phyloP scores from a whole-genome alignment of 108 stramenopile species.

The Cyclotella distinguenda region DNA sequence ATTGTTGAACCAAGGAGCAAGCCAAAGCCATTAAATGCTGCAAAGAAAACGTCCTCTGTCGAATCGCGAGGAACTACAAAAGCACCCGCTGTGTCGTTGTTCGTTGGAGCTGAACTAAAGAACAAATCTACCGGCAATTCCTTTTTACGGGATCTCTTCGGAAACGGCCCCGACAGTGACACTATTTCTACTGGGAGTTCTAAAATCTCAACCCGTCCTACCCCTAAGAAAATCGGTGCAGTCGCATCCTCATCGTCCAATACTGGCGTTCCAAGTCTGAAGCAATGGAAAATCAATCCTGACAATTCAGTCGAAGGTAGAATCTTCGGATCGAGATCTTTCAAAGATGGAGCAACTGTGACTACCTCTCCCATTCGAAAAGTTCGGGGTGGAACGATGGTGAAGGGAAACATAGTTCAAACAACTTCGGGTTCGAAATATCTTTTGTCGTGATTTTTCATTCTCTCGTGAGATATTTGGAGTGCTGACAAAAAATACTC shows the following conservation, averaged over 20 bases:
- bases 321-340: constrained; percentile 23
- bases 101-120: background rate
- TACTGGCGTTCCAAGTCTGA: constrained; percentile 3
- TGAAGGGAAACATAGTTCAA: constrained; percentile 14
- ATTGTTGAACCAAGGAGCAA: constrained; percentile 3
- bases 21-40: background rate
- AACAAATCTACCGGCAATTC: background rate
- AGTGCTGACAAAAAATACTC: too few species aligned
- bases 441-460: constrained; percentile 17
- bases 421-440: constrained; percentile 27
- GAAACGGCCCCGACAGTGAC: background rate
- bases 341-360: constrained; percentile 22
- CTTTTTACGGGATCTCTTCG: constrained; percentile 7
- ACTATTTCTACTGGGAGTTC: background rate
- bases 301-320: constrained; percentile 18
- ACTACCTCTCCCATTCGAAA: constrained; percentile 24
- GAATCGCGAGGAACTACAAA: background rate
- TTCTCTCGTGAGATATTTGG: too few species aligned
- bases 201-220: background rate
- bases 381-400: constrained; percentile 1
- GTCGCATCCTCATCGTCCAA: background rate
- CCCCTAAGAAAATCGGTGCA: background rate
- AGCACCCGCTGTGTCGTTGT: background rate
- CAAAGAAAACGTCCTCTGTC: background rate
- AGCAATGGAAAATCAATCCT: constrained; percentile 23